Percentiles rank a stretch among this genome's conserved stretches.
These are phyloP conservation scores for Fragilaria crotonensis DNA, from an alignment of 108 stramenopile genomes.

Conservation along the genomic window DNA sequence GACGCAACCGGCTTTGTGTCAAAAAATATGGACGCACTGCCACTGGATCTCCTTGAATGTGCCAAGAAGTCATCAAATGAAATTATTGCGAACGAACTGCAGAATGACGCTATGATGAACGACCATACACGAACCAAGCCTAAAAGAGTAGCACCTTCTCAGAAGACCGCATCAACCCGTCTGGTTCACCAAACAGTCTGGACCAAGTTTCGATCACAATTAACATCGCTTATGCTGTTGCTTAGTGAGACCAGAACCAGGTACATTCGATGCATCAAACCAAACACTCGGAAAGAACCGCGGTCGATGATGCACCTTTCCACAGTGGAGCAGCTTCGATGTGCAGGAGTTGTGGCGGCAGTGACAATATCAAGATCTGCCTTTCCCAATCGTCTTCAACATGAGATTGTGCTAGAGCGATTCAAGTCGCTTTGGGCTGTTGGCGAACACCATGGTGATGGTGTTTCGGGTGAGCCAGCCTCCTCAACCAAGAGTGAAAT, in stretches of 20 bases:
- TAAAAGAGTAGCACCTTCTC: background rate
- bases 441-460: slow-evolving; percentile 9
- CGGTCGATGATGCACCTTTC: slow-evolving; percentile 70
- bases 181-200: slow-evolving; percentile 41
- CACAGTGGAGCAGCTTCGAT: slow-evolving; percentile 88
- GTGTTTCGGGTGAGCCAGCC: background rate
- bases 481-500: slow-evolving; percentile 10
- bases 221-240: slow-evolving; percentile 60
- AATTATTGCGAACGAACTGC: slow-evolving; percentile 56
- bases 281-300: slow-evolving; percentile 72
- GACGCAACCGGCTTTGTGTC: slow-evolving; percentile 72
- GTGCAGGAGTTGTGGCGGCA: slow-evolving; percentile 94
- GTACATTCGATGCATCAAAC: slow-evolving; percentile 93
- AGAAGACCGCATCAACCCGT: background rate
- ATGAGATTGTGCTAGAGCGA: slow-evolving; percentile 74
- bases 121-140: background rate
- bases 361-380: slow-evolving; percentile 90
- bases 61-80: slow-evolving; percentile 59
- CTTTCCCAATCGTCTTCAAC: slow-evolving; percentile 91
- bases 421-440: slow-evolving; percentile 53
- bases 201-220: slow-evolving; percentile 70
- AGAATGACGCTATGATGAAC: slow-evolving; percentile 30
- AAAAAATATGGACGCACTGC: slow-evolving; percentile 79
- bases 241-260: slow-evolving; percentile 68
- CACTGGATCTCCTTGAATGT: slow-evolving; percentile 57